Evolutionary conservation across 108 stramenopile species (phyloP).

Genomic region (Cylindrotheca closterium): DNA sequence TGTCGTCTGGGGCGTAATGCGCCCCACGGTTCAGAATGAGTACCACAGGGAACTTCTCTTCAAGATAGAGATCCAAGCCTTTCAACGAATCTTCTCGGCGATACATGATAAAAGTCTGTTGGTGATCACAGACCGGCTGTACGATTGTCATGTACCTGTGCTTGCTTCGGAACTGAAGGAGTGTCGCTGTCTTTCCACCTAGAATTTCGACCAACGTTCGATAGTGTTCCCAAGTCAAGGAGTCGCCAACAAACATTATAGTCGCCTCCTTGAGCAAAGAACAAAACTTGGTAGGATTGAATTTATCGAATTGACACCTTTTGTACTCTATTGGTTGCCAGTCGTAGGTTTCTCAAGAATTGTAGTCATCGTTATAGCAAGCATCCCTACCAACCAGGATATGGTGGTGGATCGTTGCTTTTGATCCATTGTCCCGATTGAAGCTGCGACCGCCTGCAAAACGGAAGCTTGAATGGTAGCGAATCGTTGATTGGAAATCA

Average conservation of each 20-base stretch:
- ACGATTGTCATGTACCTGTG: constrained; percentile 12
- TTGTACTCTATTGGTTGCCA: constrained; percentile 19
- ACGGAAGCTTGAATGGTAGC: background rate
- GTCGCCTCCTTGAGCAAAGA: constrained; percentile 20
- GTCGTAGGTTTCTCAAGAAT: constrained; percentile 11
- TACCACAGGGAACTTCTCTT: constrained; percentile 35
- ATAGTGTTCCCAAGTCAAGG: constrained; percentile 49
- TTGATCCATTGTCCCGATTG: background rate
- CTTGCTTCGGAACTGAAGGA: constrained; percentile 16
- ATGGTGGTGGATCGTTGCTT: background rate
- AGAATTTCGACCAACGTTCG: constrained; percentile 34
- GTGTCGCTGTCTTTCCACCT: constrained; percentile 22
- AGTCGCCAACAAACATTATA: constrained; percentile 48
- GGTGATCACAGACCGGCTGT: constrained; percentile 22
- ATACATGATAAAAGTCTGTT: constrained; percentile 20
- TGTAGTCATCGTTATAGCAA: background rate
- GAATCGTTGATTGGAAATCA: background rate
- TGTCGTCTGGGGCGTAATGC: constrained; percentile 37
- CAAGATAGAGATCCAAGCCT: constrained; percentile 20
- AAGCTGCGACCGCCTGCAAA: background rate
- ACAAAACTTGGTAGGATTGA: constrained; percentile 35
- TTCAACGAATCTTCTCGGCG: constrained; percentile 34
- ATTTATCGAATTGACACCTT: constrained; percentile 26
- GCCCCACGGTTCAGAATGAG: constrained; percentile 56
- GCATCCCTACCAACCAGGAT: background rate